A percentile compares a stretch with the other conserved stretches of the same genome.
phyloP scores from a whole-genome alignment of 345 rosid genomes.

The Trapa incisa region DNA sequence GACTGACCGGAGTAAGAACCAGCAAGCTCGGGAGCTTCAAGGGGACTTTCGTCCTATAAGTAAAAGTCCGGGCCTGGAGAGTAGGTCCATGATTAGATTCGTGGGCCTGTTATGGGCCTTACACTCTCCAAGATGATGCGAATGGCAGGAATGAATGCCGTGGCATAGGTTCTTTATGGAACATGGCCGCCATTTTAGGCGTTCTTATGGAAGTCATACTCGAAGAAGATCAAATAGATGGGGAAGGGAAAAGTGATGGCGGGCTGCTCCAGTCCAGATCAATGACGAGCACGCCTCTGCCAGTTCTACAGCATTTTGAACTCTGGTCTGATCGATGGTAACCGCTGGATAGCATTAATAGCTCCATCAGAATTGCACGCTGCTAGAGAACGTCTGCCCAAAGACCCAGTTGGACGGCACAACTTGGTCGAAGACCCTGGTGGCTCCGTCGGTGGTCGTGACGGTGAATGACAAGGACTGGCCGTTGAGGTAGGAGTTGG shows the following conservation, averaged over 20 bases:
- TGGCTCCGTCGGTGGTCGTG: conserved; percentile 57
- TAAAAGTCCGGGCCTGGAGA: too few relatives aligned
- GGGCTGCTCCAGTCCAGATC: background rate
- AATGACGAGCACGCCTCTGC: conserved; percentile 3
- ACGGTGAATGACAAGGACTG: conserved; percentile 71
- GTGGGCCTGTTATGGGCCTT: too few relatives aligned
- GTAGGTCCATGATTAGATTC: too few relatives aligned
- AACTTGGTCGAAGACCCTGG: conserved; percentile 28
- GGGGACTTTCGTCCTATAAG: too few relatives aligned
- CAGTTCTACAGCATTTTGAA: background rate
- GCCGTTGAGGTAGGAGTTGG: conserved; percentile 65
- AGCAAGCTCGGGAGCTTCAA: too few relatives aligned
- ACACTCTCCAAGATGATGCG: too few relatives aligned
- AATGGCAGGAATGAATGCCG: too few relatives aligned
- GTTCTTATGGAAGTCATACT: background rate
- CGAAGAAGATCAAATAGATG: background rate
- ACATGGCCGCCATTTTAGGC: too few relatives aligned
- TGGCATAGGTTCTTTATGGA: too few relatives aligned
- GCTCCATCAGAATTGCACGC: conserved; percentile 29
- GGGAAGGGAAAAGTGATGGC: background rate
- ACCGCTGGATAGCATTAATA: background rate
- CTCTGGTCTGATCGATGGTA: background rate
- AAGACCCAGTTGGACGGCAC: conserved; percentile 60
- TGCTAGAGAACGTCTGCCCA: conserved; percentile 49
- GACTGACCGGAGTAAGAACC: too few relatives aligned